Conservation (phyloP, 345 rosid genomes). For the Citrus reticulata region DNA sequence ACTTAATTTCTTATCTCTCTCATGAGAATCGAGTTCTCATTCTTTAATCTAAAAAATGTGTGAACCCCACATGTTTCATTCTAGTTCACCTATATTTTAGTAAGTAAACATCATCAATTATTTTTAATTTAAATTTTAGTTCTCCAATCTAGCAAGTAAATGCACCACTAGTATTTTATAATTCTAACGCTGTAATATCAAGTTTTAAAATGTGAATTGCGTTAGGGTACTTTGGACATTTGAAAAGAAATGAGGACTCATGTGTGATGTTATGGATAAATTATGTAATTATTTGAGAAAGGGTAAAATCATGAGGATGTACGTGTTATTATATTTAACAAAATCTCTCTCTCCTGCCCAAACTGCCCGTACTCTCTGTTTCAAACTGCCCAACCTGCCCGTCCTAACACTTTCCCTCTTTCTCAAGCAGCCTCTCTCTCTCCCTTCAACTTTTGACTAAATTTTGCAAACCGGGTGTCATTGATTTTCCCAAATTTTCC, state of each 20-base stretch:
- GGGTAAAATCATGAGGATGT: not conserved
- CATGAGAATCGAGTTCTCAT: too few relatives aligned
- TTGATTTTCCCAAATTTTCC: conserved; percentile 11
- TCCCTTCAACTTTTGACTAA: conserved; percentile 48
- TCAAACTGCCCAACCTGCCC: conserved; percentile 69
- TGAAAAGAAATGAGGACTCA: not conserved
- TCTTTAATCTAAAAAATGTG: fast-evolving
- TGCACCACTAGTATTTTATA: too few relatives aligned
- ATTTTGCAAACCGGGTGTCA: conserved; percentile 31
- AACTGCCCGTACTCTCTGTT: conserved; percentile 41
- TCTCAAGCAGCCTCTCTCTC: conserved; percentile 27
- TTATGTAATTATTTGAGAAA: too few relatives aligned
- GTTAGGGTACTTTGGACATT: not conserved
- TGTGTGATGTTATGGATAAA: not conserved
- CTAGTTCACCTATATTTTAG: too few relatives aligned
- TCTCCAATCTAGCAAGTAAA: too few relatives aligned
- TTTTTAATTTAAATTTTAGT: too few relatives aligned
- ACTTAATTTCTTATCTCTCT: too few relatives aligned
- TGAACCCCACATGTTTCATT: too few relatives aligned
- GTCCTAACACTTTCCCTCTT: conserved; percentile 50
- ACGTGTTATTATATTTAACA: not conserved
- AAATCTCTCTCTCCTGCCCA: conserved; percentile 35
- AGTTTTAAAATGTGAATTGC: not conserved
- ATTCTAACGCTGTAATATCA: too few relatives aligned
- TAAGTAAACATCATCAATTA: too few relatives aligned